Conservation (phyloP, 306 rosid species). For the Quercus bicolor region DNA sequence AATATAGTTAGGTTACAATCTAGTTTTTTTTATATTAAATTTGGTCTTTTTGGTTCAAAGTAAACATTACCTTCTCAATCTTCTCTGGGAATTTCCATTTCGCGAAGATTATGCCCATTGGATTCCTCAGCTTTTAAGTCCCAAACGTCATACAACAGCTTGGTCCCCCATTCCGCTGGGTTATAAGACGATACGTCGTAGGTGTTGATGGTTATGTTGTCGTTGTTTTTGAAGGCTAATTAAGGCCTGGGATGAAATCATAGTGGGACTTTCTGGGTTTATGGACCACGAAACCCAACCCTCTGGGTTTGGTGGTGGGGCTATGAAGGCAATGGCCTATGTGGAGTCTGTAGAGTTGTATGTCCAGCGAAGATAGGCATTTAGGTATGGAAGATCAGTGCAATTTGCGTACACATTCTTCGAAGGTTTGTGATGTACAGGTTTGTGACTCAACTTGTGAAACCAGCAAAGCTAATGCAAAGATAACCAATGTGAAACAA, state of each 20-base stretch:
- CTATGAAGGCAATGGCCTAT: slow-evolving; percentile 55
- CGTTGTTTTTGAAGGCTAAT: slow-evolving; percentile 32
- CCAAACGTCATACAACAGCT: slow-evolving; percentile 33
- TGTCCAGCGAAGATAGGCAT: slow-evolving; percentile 53
- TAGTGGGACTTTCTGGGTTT: slow-evolving; percentile 45
- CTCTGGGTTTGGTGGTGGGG: slow-evolving; percentile 16
- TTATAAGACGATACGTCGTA: slow-evolving; percentile 27
- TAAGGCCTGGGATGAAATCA: slow-evolving; percentile 56
- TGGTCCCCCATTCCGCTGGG: neutral
- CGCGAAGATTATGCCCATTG: slow-evolving; percentile 38
- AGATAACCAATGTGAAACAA: slow-evolving; percentile 11
- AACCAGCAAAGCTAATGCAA: slow-evolving; percentile 5
- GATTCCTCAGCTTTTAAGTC: slow-evolving; percentile 21
- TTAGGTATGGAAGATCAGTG: slow-evolving; percentile 44
- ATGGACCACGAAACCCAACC: slow-evolving; percentile 81
- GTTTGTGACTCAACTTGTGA: slow-evolving; percentile 30
- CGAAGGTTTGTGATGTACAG: slow-evolving; percentile 46
- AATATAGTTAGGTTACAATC: too few relatives aligned
- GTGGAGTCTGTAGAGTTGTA: slow-evolving; percentile 49
- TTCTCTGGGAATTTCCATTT: slow-evolving; percentile 39
- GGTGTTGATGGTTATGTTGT: slow-evolving; percentile 8
- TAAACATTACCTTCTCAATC: neutral
- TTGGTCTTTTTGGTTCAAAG: too few relatives aligned
- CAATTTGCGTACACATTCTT: slow-evolving; percentile 43
- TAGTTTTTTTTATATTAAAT: too few relatives aligned